A percentile compares a stretch with the other conserved stretches of the same genome.
Evolutionary conservation across 805 yeast species (phyloP).

Genomic region (Candida morakotiae): DNA sequence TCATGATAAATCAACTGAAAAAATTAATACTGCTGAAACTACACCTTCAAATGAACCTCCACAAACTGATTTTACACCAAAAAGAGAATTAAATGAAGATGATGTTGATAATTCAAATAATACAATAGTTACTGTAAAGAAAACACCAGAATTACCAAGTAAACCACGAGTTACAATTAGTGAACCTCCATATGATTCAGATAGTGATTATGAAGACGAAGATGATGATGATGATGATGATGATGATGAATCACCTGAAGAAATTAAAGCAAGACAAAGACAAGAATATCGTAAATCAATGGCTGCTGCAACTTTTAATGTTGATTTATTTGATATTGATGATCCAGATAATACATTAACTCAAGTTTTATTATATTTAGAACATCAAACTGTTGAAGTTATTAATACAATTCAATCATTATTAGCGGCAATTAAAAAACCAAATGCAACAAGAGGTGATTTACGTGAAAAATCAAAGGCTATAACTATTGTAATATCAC

Average conservation of each 20-base stretch:
- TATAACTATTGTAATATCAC: conserved; percentile 73
- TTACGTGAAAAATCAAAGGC: conserved; percentile 69
- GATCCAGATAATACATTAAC: conserved; percentile 87
- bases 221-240: conserved; percentile 18
- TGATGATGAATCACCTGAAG: conserved; percentile 23
- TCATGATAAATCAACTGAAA: conserved; percentile 11
- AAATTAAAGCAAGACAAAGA: conserved; percentile 35
- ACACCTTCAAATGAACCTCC: conserved; percentile 19
- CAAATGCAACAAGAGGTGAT: conserved; percentile 71
- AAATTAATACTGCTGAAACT: conserved; percentile 26
- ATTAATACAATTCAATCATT: conserved; percentile 85
- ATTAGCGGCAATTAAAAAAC: conserved; percentile 70
- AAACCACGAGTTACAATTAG: conserved; percentile 4
- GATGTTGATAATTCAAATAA: not conserved
- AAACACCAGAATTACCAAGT: not conserved
- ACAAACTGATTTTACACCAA: not conserved
- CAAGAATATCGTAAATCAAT: conserved; percentile 43
- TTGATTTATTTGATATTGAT: conserved; percentile 73
- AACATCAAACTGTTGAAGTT: conserved; percentile 90
- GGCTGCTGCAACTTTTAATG: conserved; percentile 59
- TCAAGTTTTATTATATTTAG: conserved; percentile 78
- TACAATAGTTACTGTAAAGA: not conserved
- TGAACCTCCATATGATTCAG: conserved; percentile 2
- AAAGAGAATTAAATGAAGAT: not conserved
- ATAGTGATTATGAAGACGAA: conserved; percentile 8